A percentile compares a stretch with the other conserved stretches of the same genome.
Evolutionary conservation across 371 early-diverging fungal species (phyloP).

Genomic region (Mortierella sp.): DNA sequence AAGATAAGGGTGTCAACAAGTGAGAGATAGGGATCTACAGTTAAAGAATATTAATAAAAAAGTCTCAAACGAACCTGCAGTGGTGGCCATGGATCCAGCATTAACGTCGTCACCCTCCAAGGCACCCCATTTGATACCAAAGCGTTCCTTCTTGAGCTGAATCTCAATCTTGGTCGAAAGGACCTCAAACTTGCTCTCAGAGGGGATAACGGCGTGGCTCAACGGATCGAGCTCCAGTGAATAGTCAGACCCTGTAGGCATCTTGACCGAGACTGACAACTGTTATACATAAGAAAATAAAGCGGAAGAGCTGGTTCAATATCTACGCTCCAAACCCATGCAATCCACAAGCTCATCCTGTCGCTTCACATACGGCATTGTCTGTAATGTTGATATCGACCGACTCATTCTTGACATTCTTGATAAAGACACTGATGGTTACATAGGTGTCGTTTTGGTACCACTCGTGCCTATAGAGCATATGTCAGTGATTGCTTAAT

Average conservation of each 20-base stretch:
- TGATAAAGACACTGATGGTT: constrained; percentile 90
- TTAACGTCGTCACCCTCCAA: constrained; percentile 80
- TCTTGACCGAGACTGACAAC: constrained; percentile 79
- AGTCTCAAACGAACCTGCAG: constrained; percentile 6
- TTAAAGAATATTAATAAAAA: too few species aligned
- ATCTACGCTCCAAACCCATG: background rate
- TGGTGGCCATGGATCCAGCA: constrained; percentile 53
- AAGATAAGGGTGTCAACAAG: background rate
- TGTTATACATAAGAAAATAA: background rate
- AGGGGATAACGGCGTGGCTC: constrained; percentile 79
- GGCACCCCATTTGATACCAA: constrained; percentile 83
- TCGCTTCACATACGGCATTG: constrained; percentile 60
- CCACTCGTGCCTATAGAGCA: constrained; percentile 89
- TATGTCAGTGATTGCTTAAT: background rate
- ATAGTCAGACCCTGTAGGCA: constrained; percentile 83
- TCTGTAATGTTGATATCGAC: constrained; percentile 76
- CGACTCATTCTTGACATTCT: constrained; percentile 80
- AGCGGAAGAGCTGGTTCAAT: background rate
- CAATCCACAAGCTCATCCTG: too few species aligned
- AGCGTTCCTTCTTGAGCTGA: constrained; percentile 81
- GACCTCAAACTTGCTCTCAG: constrained; percentile 76
- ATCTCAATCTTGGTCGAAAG: constrained; percentile 95
- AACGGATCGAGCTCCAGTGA: constrained; percentile 88
- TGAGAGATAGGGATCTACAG: too few species aligned
- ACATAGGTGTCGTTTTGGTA: constrained; percentile 94